phyloP scores from a whole-genome alignment of 129 eudicot genomes.

The Rutidosis leptorrhynchoides region DNA sequence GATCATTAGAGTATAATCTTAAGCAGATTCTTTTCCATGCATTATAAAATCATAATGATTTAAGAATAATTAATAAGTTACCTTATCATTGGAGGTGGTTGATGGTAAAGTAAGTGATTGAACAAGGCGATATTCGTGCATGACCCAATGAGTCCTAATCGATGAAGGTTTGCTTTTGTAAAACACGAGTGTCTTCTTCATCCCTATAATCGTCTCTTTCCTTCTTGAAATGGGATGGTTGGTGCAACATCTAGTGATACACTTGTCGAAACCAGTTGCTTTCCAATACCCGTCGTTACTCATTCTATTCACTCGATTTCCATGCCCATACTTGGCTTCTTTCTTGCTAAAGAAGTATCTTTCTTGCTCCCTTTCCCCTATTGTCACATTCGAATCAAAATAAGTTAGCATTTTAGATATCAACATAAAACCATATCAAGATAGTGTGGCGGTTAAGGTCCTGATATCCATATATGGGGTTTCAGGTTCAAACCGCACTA shows the following conservation, averaged over 20 bases:
- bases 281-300: conserved; percentile 65
- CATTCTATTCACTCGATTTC: conserved; percentile 37
- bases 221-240: conserved; percentile 26
- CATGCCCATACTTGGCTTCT: conserved; percentile 45
- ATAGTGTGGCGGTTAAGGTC: too few relatives aligned
- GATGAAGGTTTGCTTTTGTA: conserved; percentile 33
- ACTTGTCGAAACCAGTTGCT: conserved; percentile 54
- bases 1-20: background rate
- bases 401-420: background rate
- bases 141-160: conserved; percentile 65
- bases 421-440: too few relatives aligned
- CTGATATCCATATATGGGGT: too few relatives aligned
- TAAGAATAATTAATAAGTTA: conserved; percentile 11
- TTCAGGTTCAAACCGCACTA: too few relatives aligned
- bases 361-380: conserved; percentile 67
- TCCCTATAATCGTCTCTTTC: conserved; percentile 42
- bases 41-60: background rate
- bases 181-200: conserved; percentile 63
- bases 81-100: conserved; percentile 28
- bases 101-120: conserved; percentile 29
- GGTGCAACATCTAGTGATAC: conserved; percentile 37
- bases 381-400: background rate
- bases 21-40: background rate
- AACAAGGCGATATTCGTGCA: conserved; percentile 66
- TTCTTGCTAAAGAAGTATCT: conserved; percentile 77